Conservation (phyloP, 108 stramenopile species). For the Chaetoceros tenuissimus region DNA sequence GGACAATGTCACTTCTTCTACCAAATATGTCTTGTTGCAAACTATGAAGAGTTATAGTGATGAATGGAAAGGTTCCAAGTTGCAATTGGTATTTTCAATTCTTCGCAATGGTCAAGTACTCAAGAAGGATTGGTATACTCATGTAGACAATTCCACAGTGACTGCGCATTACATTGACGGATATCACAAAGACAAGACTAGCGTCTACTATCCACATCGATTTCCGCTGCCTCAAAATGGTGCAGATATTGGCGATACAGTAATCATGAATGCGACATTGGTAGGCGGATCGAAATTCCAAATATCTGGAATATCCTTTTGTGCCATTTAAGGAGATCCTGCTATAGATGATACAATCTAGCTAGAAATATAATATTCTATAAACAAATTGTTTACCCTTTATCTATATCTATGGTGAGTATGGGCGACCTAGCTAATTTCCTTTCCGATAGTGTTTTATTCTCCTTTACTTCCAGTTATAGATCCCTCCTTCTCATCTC, state of each 20-base stretch:
- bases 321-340: slow-evolving; percentile 9
- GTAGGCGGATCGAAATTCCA: slow-evolving; percentile 28
- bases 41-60: background rate
- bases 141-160: background rate
- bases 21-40: background rate
- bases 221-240: slow-evolving; percentile 12
- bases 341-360: too few relatives aligned
- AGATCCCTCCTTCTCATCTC: too few relatives aligned
- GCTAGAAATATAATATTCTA: too few relatives aligned
- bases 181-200: slow-evolving; percentile 9
- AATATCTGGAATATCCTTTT: slow-evolving; percentile 26
- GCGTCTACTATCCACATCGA: slow-evolving; percentile 22
- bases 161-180: background rate
- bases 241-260: slow-evolving; percentile 18
- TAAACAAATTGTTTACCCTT: too few relatives aligned
- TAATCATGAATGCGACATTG: slow-evolving; percentile 14
- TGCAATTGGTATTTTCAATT: background rate
- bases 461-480: background rate
- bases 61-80: background rate
- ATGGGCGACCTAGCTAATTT: too few relatives aligned
- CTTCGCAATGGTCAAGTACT: background rate
- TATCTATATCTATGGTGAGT: too few relatives aligned
- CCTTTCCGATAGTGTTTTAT: too few relatives aligned
- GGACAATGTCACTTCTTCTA: background rate
- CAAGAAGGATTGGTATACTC: background rate